Base-by-base conservation (phyloP, 2,329 filamentous ascomycete genomes). In the Chaetomium olivaceum region DNA sequence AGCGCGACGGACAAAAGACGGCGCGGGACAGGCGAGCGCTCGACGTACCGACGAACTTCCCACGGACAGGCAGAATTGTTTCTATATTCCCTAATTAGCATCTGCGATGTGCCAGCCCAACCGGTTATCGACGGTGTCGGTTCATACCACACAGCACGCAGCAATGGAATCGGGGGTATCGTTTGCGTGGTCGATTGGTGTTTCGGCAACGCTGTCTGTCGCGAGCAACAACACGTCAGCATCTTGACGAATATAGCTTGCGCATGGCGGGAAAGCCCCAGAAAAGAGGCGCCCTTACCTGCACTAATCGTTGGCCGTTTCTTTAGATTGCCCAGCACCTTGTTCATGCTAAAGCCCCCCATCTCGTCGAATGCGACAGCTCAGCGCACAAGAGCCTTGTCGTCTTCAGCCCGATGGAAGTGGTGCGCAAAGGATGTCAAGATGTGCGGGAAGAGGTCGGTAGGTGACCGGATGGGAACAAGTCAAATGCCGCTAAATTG, bases 61-160 rank as follows among this genome's bases (percentile, higher is more conserved):
- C 68, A 86, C 87, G 58, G 90, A 89, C 78, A 94, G 90, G 82
- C 92, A 96, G 76, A 96, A 96, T 54, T 87, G 83, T 82, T 84
- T 90, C 91, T 93, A 75, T 68, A 48, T 36, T 46, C 51, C 39
- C 36, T n/a, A 31, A 69, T 71, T 54, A 72, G 73, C 60, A 62
- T 23, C 8, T 25, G 11, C 33, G 16, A 39, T 55, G 39, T 31
- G 8, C 33, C n/a, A 14, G 33, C 68, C 61, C 54, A 27, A 54
- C 61, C 52, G 46, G n/a, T 9, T 39, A 54, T 43, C 61, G 23
- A 29, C 16, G 46, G 58, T n/a, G 39, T 27, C 25, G 23, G 33
- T 29, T 79, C 85, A 76, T 85, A 91, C 89, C 77, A 92, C 88
- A 74, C 82, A 89, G 71, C 86, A 84, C 60, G 82, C 78, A 54